Conservation (phyloP, 2,329 filamentous ascomycete genomes). For the Colletotrichum tofieldiae region DNA sequence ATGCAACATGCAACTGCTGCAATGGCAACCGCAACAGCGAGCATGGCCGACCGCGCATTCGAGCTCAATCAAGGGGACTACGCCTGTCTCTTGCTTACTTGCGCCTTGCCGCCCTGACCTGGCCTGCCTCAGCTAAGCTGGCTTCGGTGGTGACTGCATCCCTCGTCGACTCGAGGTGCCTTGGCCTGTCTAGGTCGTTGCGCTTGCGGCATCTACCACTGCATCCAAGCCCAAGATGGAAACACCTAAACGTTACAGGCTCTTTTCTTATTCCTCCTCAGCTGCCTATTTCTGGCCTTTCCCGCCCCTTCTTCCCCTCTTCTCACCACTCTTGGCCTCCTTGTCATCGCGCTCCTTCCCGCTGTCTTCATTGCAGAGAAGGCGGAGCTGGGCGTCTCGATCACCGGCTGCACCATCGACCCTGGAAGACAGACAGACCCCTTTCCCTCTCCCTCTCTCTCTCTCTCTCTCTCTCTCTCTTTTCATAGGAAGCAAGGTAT, state of each 20-base stretch:
- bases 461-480: neutral
- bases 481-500: neutral
- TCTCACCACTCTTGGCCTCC: neutral
- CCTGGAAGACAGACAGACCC: neutral
- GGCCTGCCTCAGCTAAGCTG: constrained; percentile 11
- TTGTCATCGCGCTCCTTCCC: constrained; percentile 1
- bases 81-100: neutral
- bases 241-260: constrained; percentile 17
- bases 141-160: constrained; percentile 13
- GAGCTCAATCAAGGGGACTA: neutral
- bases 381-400: neutral
- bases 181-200: constrained; percentile 3
- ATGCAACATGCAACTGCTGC: neutral
- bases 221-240: constrained; percentile 1
- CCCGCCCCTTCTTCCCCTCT: neutral
- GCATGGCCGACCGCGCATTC: neutral
- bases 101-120: neutral
- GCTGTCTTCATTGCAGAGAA: constrained; percentile 1
- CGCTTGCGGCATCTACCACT: neutral
- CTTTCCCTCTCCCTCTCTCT: too few relatives aligned
- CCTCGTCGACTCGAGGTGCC: neutral
- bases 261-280: constrained; percentile 22
- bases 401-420: neutral
- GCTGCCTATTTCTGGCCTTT: neutral
- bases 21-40: neutral